phyloP scores from a whole-genome alignment of 257 asterid genomes.

The Cinchona pubescens region DNA sequence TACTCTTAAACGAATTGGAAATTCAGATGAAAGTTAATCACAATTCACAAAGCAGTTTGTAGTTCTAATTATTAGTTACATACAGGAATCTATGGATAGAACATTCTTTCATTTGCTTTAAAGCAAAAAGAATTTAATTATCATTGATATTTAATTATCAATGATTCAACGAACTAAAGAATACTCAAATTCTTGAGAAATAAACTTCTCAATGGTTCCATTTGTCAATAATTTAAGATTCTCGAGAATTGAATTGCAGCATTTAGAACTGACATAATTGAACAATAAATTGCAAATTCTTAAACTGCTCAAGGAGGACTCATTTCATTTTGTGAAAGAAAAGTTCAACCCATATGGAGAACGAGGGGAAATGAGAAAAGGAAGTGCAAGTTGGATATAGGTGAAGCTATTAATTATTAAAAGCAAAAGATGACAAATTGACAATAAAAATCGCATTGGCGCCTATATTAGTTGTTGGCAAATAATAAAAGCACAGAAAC shows the following conservation, averaged over 20 bases:
- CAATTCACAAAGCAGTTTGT: background rate
- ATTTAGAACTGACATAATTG: background rate
- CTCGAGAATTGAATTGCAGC: background rate
- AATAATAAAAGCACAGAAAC: constrained; percentile 3
- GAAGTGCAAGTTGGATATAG: background rate
- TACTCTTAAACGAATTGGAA: background rate
- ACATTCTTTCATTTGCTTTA: background rate
- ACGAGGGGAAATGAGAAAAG: background rate
- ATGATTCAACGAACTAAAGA: background rate
- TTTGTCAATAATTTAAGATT: background rate
- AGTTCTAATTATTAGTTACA: background rate
- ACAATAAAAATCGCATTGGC: background rate
- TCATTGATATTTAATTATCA: background rate
- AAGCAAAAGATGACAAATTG: background rate
- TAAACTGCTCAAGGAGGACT: background rate
- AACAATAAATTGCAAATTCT: too few species aligned
- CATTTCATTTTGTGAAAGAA: background rate
- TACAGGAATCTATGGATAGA: background rate
- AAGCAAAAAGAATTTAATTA: background rate
- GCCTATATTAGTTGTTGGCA: background rate
- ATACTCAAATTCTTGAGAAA: background rate
- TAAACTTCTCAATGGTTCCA: background rate
- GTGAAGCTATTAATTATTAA: background rate
- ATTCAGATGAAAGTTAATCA: background rate
- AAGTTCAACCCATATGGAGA: background rate